These are phyloP conservation scores for Micractinium conductrix DNA, from an alignment of 139 green algal species.

Conservation along the genomic window DNA sequence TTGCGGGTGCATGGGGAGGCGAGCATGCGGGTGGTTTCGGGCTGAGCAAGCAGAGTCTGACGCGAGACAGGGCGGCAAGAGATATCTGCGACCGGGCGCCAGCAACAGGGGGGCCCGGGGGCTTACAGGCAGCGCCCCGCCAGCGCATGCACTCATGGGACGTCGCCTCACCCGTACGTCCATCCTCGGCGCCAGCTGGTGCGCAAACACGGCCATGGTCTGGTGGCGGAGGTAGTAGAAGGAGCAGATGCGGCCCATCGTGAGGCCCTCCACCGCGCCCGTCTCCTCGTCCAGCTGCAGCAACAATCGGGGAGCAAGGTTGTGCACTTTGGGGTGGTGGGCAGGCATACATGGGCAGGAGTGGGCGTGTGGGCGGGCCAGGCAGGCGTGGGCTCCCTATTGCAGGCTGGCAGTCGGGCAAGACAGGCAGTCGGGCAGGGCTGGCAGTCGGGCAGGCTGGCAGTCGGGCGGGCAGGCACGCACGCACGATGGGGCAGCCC, in stretches of 20 bases:
- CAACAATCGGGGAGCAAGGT: not conserved
- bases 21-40: not conserved
- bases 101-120: too few species aligned
- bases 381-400: not conserved
- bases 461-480: too few species aligned
- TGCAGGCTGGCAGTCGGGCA: not conserved
- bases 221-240: slow-evolving; percentile 97
- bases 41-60: not conserved
- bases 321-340: too few species aligned
- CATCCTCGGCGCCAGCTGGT: slow-evolving; percentile 66
- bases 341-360: too few species aligned
- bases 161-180: slow-evolving; percentile 63
- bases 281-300: slow-evolving; percentile 59
- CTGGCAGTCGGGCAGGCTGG: too few species aligned
- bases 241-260: slow-evolving; percentile 83
- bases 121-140: too few species aligned
- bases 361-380: not conserved
- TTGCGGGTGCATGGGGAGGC: not conserved
- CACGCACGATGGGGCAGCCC: too few species aligned
- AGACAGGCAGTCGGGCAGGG: too few species aligned
- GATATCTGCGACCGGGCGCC: too few species aligned
- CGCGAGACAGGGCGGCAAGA: too few species aligned
- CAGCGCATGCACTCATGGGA: too few species aligned
- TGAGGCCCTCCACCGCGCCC: slow-evolving; percentile 56
- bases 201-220: slow-evolving; percentile 82